phyloP scores from a whole-genome alignment of 345 rosid species.

The Populus euphratica region DNA sequence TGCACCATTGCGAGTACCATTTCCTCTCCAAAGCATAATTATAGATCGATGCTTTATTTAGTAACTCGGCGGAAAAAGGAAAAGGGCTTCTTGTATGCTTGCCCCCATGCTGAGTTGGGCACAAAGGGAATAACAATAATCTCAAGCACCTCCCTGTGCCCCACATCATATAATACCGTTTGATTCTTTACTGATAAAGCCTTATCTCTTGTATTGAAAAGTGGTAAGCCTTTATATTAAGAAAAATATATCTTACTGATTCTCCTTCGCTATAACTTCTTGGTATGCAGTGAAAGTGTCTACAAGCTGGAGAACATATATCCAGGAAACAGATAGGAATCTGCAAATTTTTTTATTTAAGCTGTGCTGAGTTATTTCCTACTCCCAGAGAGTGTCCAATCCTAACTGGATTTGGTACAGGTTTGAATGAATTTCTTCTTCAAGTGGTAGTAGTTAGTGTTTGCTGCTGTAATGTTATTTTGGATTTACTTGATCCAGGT shows the following conservation, averaged over 20 bases:
- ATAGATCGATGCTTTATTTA: background rate
- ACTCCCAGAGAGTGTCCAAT: slow-evolving; percentile 12
- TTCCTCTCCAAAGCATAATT: background rate
- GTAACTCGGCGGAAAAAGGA: background rate
- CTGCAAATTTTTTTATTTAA: background rate
- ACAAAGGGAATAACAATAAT: background rate
- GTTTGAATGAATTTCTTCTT: slow-evolving; percentile 11
- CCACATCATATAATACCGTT: background rate
- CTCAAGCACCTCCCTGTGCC: background rate
- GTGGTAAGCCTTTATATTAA: background rate
- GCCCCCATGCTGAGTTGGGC: background rate
- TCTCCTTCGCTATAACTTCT: background rate
- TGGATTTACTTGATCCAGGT: slow-evolving; percentile 26
- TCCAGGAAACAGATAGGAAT: background rate
- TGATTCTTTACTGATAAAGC: background rate
- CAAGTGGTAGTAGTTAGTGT: slow-evolving; percentile 41
- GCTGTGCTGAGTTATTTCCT: background rate
- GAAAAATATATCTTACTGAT: background rate
- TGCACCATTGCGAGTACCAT: background rate
- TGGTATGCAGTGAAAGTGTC: background rate
- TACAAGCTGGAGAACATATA: background rate
- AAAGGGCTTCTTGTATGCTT: background rate
- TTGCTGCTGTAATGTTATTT: slow-evolving; percentile 31
- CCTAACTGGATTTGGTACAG: slow-evolving; percentile 36
- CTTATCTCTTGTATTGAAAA: background rate